Evolutionary conservation across 495 filamentous ascomycete species (phyloP).

Genomic region (Neurospora sp.): DNA sequence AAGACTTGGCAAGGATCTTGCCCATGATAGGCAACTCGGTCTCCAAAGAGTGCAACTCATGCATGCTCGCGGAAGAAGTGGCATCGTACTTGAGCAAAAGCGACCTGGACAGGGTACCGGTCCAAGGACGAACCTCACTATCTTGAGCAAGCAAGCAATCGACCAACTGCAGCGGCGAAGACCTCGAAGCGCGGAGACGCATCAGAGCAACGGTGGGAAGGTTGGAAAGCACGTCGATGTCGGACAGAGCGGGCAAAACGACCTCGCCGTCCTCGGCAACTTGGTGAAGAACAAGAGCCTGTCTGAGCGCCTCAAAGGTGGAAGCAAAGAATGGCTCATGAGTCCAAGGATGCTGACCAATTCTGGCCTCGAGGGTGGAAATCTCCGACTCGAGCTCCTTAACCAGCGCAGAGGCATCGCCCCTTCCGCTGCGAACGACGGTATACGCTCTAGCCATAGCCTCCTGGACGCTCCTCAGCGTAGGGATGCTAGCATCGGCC

Average conservation of each 20-base stretch:
- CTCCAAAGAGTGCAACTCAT: constrained; percentile 54
- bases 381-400: constrained; percentile 49
- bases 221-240: constrained; percentile 36
- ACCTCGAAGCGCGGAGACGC: constrained; percentile 28
- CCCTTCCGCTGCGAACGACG: constrained; percentile 32
- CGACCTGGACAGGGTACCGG: constrained; percentile 42
- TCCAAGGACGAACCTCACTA: constrained; percentile 33
- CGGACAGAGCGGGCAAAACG: constrained; percentile 12
- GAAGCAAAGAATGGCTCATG: constrained; percentile 45
- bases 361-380: constrained; percentile 37
- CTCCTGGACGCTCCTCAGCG: constrained; percentile 36
- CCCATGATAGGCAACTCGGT: constrained; percentile 54
- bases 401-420: constrained; percentile 35
- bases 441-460: constrained; percentile 44
- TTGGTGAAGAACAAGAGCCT: constrained; percentile 43
- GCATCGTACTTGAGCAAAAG: constrained; percentile 47
- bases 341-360: constrained; percentile 28
- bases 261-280: constrained; percentile 10
- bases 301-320: constrained; percentile 58
- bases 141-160: constrained; percentile 32
- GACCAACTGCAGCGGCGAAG: constrained; percentile 31
- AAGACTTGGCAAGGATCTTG: constrained; percentile 38
- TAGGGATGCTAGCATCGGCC: constrained; percentile 29
- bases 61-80: constrained; percentile 44
- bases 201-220: constrained; percentile 34